Evolutionary conservation across 2,329 filamentous ascomycete species (phyloP).

Genomic region (Penicillium oxalicum): DNA sequence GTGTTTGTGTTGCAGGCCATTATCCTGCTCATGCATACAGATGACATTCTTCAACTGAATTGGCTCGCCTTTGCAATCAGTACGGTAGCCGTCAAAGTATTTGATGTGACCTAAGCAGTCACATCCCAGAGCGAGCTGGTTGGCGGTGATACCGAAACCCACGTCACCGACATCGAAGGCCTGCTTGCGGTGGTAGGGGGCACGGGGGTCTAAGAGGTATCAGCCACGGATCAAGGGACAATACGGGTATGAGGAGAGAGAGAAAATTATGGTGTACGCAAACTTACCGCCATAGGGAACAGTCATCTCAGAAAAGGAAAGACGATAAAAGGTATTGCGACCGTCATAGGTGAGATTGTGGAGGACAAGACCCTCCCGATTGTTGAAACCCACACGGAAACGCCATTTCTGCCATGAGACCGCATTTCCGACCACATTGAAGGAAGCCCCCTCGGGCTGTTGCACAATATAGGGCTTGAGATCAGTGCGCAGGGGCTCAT

Average conservation of each 20-base stretch:
- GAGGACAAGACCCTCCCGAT: constrained; percentile 60
- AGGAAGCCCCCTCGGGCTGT: constrained; percentile 61
- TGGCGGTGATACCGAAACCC: constrained; percentile 61
- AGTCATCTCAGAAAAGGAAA: constrained; percentile 64
- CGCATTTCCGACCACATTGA: constrained; percentile 51
- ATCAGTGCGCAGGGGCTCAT: constrained; percentile 59
- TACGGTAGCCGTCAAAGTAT: constrained; percentile 57
- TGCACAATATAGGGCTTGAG: constrained; percentile 60
- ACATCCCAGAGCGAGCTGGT: constrained; percentile 64
- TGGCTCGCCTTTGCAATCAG: constrained; percentile 54
- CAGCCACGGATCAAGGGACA: background rate
- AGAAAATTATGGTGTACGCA: background rate
- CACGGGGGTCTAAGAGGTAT: constrained; percentile 49
- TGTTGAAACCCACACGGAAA: constrained; percentile 58
- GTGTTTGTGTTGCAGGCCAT: constrained; percentile 65
- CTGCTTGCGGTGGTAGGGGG: constrained; percentile 64
- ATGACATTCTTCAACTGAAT: constrained; percentile 59
- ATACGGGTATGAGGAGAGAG: too few relatives aligned
- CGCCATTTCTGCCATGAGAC: constrained; percentile 63
- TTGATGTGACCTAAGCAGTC: constrained; percentile 67
- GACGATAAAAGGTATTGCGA: constrained; percentile 60
- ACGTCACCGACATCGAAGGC: constrained; percentile 67
- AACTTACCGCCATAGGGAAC: constrained; percentile 41
- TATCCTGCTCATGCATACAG: constrained; percentile 67
- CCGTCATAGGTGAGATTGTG: constrained; percentile 61